Evolutionary conservation across 148 eudicot species (phyloP), one percentile per base, ranked within the genome.

Genomic region (Vaccinium macrocarpon): DNA sequence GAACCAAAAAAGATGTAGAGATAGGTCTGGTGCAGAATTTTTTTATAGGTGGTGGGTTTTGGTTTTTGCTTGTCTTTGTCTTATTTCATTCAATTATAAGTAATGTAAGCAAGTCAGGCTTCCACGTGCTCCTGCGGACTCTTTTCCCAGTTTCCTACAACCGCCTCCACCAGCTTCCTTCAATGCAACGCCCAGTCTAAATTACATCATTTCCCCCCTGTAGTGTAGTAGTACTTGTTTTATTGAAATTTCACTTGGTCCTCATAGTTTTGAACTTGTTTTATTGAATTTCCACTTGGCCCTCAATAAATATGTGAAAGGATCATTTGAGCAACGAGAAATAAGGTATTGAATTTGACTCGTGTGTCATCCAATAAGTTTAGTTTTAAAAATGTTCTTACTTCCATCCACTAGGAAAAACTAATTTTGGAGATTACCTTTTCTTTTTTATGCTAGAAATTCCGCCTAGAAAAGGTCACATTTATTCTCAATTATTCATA

Each of bases 111-210:
- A 23, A 66, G 35, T 66, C 72, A 66, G 72, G 72, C 12, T 66
- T 66, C 72, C 72, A 66, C 72, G 72, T 66, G 72, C 72, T 66
- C 72, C 72, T 66, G 72, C 35, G 72, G 72, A 25, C 72, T 66
- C 14, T 4, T 35, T 25, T 4, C 35, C 14, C 35, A 66, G 72
- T 25, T 25, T 32, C 72, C 35, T 66, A 6, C 15, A 51, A 10
- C 55, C 55, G n/a, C 72, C 2, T 14, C 15, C 35, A 25, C 35
- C 72, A 9, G 6, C 72, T 12, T 25, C 35, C 72, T 66, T 66
- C 72, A 66, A 66, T 25, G 72, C 38, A 3, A 25, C 25, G 46
- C 46, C 46, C 46, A 11, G 15, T 27, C 15, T 12, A 66, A 11
- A 66, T 66, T 66, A 66, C 72, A 61, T 12, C 10, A n/a, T 21